Evolutionary conservation across 768 basidiomycete species (phyloP).

Genomic region (Exsudoporus frostii): DNA sequence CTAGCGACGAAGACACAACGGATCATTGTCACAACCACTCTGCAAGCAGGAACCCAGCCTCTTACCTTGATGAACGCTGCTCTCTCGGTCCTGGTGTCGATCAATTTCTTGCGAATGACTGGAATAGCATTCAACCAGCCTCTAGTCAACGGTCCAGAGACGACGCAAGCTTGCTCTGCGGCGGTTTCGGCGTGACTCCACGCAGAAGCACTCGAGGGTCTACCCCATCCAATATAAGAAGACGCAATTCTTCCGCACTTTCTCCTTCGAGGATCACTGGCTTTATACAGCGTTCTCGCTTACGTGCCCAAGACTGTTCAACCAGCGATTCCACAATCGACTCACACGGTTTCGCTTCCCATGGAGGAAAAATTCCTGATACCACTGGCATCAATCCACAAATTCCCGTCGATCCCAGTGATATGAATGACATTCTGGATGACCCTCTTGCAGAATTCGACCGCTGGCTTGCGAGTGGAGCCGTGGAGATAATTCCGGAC

Average conservation of each 20-base stretch:
- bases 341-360: neutral
- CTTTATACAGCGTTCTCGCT: constrained; percentile 13
- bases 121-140: constrained; percentile 1
- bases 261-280: constrained; percentile 26
- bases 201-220: neutral
- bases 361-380: neutral
- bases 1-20: constrained; percentile 10
- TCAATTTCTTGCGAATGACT: neutral
- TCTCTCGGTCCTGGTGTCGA: constrained; percentile 16
- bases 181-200: neutral
- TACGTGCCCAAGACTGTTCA: neutral
- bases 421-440: constrained; percentile 15
- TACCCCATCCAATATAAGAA: neutral
- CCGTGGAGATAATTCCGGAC: constrained; percentile 48
- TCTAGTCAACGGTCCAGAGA: constrained; percentile 8
- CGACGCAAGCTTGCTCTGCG: neutral
- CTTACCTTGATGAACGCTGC: constrained; percentile 27
- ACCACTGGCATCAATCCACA: neutral
- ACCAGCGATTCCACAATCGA: neutral
- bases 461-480: constrained; percentile 64
- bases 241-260: constrained; percentile 9
- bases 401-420: neutral
- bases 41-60: neutral
- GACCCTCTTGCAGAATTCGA: constrained; percentile 66
- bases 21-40: neutral